These are phyloP conservation scores for Osmanthus fragrans DNA, from an alignment of 257 asterid genomes.

Conservation along the genomic window DNA sequence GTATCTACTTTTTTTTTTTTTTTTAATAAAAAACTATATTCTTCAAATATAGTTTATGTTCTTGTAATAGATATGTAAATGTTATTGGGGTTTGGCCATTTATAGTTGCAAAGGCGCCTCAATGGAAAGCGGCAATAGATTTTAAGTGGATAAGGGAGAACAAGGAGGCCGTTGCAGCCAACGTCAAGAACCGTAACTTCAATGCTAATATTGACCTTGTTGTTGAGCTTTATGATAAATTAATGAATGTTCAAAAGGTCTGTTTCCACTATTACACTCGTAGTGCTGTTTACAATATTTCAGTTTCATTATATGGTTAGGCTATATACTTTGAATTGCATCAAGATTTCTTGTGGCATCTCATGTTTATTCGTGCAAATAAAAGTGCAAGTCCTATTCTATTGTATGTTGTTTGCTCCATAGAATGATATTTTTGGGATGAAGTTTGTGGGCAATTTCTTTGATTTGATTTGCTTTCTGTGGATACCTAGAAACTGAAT, in stretches of 20 bases:
- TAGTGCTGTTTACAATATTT: not conserved
- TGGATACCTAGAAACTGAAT: not conserved
- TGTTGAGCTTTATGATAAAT: slow-evolving; percentile 65
- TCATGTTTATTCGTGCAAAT: not conserved
- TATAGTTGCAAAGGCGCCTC: slow-evolving; percentile 63
- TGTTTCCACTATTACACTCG: slow-evolving; percentile 29
- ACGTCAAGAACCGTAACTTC: slow-evolving; percentile 69
- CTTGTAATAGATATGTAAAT: not conserved
- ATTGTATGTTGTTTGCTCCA: not conserved
- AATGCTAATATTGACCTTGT: slow-evolving; percentile 71
- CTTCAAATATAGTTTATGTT: not conserved
- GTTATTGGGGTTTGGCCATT: slow-evolving; percentile 22
- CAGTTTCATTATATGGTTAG: not conserved
- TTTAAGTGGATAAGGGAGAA: slow-evolving; percentile 94
- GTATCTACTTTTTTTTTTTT: slow-evolving; percentile 18
- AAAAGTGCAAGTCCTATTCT: not conserved
- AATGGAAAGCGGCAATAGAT: slow-evolving; percentile 93
- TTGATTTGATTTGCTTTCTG: not conserved
- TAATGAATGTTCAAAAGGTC: slow-evolving; percentile 81
- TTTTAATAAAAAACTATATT: not conserved
- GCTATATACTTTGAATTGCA: not conserved
- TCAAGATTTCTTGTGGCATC: not conserved
- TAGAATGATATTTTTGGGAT: not conserved
- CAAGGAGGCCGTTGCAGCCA: slow-evolving; percentile 72
- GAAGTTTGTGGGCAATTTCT: not conserved